Evolutionary conservation across 371 early-diverging fungal genomes (phyloP).

Genomic region (Mucor plumbeus): DNA sequence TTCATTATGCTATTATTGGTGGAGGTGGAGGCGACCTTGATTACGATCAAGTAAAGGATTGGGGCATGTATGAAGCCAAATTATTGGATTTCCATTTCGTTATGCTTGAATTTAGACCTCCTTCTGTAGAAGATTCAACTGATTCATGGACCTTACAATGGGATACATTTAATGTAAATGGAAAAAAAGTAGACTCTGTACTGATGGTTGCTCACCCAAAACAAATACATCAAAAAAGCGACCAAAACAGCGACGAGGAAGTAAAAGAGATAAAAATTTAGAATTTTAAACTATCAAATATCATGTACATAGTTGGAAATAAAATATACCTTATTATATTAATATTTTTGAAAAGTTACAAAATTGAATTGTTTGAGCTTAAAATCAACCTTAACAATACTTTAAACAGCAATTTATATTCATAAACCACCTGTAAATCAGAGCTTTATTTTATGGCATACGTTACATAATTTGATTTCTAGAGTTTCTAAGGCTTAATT

Average conservation of each 20-base stretch:
- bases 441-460: no score
- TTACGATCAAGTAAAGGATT: slow-evolving; percentile 69
- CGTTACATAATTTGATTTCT: no score
- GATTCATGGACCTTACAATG: slow-evolving; percentile 44
- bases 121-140: not conserved
- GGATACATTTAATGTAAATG: slow-evolving; percentile 43
- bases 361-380: no score
- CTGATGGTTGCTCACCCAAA: slow-evolving; percentile 18
- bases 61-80: slow-evolving; percentile 64
- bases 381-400: no score
- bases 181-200: slow-evolving; percentile 35
- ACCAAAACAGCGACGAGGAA: not conserved
- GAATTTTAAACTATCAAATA: not conserved
- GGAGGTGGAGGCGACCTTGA: slow-evolving; percentile 81
- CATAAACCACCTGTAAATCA: no score
- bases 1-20: slow-evolving; percentile 73
- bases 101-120: slow-evolving; percentile 52
- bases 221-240: not conserved
- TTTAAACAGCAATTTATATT: no score
- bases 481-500: no score
- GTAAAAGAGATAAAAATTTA: not conserved
- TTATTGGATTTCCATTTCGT: slow-evolving; percentile 64
- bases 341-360: no score
- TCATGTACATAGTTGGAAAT: not conserved
- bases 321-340: not conserved